These are phyloP conservation scores for Agapanthus africanus DNA, from an alignment of 106 monocot genomes.

Conservation along the genomic window DNA sequence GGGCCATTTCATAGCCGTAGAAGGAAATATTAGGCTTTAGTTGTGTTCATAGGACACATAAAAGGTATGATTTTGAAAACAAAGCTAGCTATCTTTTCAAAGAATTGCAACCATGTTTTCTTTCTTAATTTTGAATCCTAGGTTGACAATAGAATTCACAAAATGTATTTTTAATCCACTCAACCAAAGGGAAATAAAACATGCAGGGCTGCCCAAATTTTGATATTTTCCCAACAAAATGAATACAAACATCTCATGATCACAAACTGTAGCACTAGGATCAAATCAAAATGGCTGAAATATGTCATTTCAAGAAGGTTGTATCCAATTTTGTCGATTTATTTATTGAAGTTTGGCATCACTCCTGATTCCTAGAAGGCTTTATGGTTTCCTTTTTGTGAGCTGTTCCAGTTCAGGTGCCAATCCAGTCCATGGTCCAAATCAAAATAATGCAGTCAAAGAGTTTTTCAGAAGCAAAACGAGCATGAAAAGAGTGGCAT, in stretches of 20 bases:
- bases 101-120: slow-evolving; percentile 2
- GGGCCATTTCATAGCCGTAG: too few relatives aligned
- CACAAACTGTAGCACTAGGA: background rate
- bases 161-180: too few relatives aligned
- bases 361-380: background rate
- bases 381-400: slow-evolving; percentile 1
- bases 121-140: background rate
- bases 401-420: slow-evolving; percentile 3
- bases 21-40: slow-evolving; percentile 5
- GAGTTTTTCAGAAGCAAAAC: too few relatives aligned
- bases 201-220: too few relatives aligned
- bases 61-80: too few relatives aligned
- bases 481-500: too few relatives aligned
- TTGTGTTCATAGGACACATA: too few relatives aligned
- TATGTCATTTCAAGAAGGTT: background rate
- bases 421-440: background rate
- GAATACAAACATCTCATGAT: background rate
- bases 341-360: background rate
- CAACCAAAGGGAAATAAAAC: too few relatives aligned
- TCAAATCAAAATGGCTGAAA: too few relatives aligned
- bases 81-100: too few relatives aligned
- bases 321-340: background rate
- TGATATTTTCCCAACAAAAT: background rate
- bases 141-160: background rate
- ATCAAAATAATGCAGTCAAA: too few relatives aligned